phyloP scores from a whole-genome alignment of 208 protist species.

The Acanthamoeba sp. region DNA sequence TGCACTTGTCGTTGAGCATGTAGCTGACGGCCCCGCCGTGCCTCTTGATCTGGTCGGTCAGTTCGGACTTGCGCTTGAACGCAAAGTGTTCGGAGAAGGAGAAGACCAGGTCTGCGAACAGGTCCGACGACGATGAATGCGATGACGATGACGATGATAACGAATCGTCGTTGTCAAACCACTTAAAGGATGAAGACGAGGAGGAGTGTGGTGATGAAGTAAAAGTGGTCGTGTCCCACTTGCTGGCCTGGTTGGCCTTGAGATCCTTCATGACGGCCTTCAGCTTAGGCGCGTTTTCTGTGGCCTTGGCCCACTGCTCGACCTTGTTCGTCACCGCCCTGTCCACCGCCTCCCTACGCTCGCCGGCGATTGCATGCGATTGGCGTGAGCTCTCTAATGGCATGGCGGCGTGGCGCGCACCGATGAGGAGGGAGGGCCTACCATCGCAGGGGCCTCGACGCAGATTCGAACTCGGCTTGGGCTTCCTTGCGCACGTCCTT shows the following conservation, averaged over 20 bases:
- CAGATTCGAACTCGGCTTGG: conserved; percentile 28
- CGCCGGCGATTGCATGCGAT: too few species aligned
- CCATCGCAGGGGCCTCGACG: background rate
- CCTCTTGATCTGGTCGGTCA: conserved; percentile 37
- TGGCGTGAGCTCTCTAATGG: too few species aligned
- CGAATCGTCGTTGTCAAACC: background rate
- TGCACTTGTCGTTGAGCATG: conserved; percentile 12
- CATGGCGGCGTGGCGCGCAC: too few species aligned
- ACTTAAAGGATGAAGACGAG: conserved; percentile 37
- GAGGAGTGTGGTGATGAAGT: background rate
- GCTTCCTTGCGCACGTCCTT: conserved; percentile 51
- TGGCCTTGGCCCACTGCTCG: background rate
- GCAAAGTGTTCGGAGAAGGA: conserved; percentile 37
- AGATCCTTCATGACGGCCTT: conserved; percentile 13
- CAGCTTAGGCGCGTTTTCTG: background rate
- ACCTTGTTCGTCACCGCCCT: background rate
- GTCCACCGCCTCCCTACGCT: conserved; percentile 21
- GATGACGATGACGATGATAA: background rate
- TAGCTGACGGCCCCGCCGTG: conserved; percentile 23
- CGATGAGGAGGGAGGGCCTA: background rate
- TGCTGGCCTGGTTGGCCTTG: conserved; percentile 3
- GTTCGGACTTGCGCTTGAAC: conserved; percentile 19
- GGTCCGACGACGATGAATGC: background rate
- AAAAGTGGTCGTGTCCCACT: background rate
- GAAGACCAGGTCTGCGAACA: conserved; percentile 3